Percentiles rank a stretch among this genome's conserved stretches.
Conservation (phyloP, 306 rosid species). For the Alnus rubra region DNA sequence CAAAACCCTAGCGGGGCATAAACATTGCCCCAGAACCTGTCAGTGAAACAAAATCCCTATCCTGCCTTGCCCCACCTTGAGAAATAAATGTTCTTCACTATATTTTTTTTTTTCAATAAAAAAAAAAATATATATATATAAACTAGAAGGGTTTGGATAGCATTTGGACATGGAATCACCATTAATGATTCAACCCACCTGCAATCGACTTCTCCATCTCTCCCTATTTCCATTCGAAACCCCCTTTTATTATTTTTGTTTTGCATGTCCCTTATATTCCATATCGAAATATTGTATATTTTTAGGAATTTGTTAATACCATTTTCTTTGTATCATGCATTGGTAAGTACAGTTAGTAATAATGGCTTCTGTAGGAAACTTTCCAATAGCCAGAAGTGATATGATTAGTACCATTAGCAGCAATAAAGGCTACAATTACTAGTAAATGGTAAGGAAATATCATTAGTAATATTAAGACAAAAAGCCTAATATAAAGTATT, state of each 20-base stretch:
- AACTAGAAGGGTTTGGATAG: not conserved
- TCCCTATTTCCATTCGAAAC: not conserved
- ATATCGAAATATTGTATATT: not conserved
- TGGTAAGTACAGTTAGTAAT: not conserved
- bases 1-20: not conserved
- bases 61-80: not conserved
- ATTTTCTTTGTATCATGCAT: not conserved
- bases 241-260: not conserved
- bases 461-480: constrained; percentile 1
- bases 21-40: not conserved
- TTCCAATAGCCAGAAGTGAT: not conserved
- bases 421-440: not conserved
- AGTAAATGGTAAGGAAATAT: not conserved
- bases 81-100: not conserved
- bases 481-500: constrained; percentile 12
- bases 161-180: not conserved
- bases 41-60: not conserved
- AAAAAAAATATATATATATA: too few relatives aligned
- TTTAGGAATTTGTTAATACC: not conserved
- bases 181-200: not conserved
- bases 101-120: not conserved
- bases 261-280: not conserved
- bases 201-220: not conserved
- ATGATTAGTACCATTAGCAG: not conserved
- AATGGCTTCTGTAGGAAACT: not conserved